Evolutionary conservation across 345 rosid species (phyloP).

Genomic region (Psidium friedrichsthalianum): DNA sequence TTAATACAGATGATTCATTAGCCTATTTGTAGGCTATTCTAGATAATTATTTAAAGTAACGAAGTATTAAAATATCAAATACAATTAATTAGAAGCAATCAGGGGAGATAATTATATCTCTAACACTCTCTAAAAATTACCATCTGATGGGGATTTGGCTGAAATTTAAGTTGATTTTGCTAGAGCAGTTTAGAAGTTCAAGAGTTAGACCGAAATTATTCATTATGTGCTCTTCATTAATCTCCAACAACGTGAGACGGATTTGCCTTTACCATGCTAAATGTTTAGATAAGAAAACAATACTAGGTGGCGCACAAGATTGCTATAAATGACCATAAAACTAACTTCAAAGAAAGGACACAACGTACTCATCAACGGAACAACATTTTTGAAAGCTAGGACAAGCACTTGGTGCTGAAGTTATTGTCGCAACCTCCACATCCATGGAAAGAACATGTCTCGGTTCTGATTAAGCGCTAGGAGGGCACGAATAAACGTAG

Average conservation of each 20-base stretch:
- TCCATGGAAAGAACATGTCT: background rate
- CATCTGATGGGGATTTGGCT: too few relatives aligned
- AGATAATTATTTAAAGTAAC: too few relatives aligned
- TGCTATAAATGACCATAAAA: background rate
- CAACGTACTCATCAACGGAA: background rate
- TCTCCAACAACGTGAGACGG: background rate
- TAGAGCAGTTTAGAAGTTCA: background rate
- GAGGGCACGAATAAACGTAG: background rate
- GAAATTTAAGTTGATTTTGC: background rate
- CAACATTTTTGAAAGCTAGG: background rate
- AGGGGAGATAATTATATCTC: too few relatives aligned
- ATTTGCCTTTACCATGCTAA: background rate
- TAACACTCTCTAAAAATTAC: too few relatives aligned
- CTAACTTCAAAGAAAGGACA: too few relatives aligned
- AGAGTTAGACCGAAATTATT: background rate
- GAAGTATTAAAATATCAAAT: too few relatives aligned
- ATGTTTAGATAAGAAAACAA: background rate
- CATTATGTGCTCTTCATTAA: background rate
- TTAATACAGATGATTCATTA: too few relatives aligned
- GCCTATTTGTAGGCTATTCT: too few relatives aligned
- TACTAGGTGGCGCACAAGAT: background rate
- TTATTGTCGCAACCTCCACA: background rate
- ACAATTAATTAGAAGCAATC: too few relatives aligned
- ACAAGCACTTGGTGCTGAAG: background rate
- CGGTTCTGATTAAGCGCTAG: background rate